Base-by-base conservation (phyloP, 306 rosid species). In the Cucurbita argyrosperma region DNA sequence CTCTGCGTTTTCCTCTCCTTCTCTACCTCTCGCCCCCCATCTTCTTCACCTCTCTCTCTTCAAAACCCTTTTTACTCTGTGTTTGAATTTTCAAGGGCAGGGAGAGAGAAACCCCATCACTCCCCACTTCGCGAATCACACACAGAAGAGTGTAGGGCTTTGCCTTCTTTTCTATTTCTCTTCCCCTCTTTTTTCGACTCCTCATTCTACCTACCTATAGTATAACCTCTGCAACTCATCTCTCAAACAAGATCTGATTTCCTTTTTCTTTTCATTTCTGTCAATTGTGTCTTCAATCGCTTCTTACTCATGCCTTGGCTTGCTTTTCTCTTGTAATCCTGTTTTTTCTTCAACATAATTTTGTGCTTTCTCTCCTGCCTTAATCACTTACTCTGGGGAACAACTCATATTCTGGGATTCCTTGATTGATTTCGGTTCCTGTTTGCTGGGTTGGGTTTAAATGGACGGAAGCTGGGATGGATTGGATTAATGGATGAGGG, bases 401-500 rank as follows among this genome's bases (percentile, higher is more conserved):
- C 61, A 76, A 35, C 56, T 15, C 67, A 60, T n/a, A 23, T 39
- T 38, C 37, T 61, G 73, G 53, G 74, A 26, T 56, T 14, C 72
- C 21, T 56, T 8, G 76, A 77, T 81, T 23, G 79, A 77, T 81
- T 82, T 82, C 75, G 69, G 74, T 78, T 69, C 1, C 47, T 15
- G 26, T 13, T 61, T 77, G 37, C 63, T 77, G 37, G 72, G 73
- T 65, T n/a, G 43, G 72, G 39, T 77, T 53, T 74, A 76, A 78
- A 76, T 74, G 83, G 76, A 77, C 10, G 66, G 81, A 67, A 46
- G 55, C 23, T 71, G 64, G 72, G 26, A 79, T 76, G 54, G 84
- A 74, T 84, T 79, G 74, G 87, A 76, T 81, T 80, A 71, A 58
- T 76, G 90, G 80, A 76, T 81, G 62, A 62, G 58, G 50, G 76